Conservation (phyloP, 345 rosid species). For the Combretum micranthum region DNA sequence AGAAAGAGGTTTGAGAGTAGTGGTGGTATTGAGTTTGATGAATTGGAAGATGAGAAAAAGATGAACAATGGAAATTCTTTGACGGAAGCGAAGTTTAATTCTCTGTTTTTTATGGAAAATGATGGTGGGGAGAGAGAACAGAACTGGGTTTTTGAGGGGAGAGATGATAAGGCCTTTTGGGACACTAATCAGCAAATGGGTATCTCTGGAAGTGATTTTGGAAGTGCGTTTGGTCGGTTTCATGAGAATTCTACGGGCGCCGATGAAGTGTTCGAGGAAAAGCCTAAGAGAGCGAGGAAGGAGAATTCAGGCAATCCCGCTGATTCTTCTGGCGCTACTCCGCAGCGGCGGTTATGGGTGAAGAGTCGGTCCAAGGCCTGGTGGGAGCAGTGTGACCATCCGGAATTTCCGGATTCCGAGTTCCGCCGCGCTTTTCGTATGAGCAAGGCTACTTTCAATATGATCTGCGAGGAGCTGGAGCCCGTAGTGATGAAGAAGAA, state of each 20-base stretch:
- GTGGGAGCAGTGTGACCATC: slow-evolving; percentile 68
- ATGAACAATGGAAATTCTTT: too few relatives aligned
- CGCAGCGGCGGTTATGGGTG: slow-evolving; percentile 70
- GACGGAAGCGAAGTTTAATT: slow-evolving; percentile 30
- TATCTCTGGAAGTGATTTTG: too few relatives aligned
- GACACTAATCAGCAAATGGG: slow-evolving; percentile 29
- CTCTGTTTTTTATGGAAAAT: slow-evolving; percentile 47
- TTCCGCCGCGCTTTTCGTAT: slow-evolving; percentile 64
- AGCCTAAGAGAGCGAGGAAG: slow-evolving; percentile 6
- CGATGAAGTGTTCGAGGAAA: slow-evolving; percentile 8
- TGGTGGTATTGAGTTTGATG: neutral
- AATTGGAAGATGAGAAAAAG: neutral
- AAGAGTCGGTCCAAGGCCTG: slow-evolving; percentile 79
- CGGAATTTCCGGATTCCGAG: slow-evolving; percentile 62
- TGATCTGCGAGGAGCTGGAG: slow-evolving; percentile 70
- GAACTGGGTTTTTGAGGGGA: slow-evolving; percentile 29
- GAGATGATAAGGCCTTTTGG: slow-evolving; percentile 27
- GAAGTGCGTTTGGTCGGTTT: neutral
- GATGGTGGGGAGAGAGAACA: slow-evolving; percentile 49
- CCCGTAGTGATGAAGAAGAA: slow-evolving; percentile 73
- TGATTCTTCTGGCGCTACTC: slow-evolving; percentile 21
- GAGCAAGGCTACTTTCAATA: slow-evolving; percentile 68
- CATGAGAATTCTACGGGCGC: slow-evolving; percentile 36
- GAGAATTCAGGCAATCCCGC: slow-evolving; percentile 3
- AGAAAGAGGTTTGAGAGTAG: slow-evolving; percentile 11